These are phyloP conservation scores for Aspergillus bombycis DNA, from an alignment of 2,329 filamentous ascomycete genomes.

Conservation along the genomic window DNA sequence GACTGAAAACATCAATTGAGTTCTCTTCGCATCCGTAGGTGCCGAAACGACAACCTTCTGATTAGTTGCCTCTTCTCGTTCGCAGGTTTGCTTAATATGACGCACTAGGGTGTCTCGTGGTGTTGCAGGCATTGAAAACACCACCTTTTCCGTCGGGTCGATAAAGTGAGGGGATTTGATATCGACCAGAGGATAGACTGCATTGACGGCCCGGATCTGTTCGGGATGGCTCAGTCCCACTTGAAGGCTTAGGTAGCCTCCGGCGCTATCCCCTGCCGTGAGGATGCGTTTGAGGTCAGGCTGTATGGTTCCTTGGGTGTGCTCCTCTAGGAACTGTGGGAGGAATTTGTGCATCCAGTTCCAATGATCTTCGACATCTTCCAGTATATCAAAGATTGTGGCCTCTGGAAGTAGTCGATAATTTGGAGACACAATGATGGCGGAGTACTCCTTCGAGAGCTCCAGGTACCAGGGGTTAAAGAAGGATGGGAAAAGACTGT, in stretches of 20 bases:
- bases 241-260: not conserved
- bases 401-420: not conserved
- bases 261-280: not conserved
- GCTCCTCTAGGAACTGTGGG: not conserved
- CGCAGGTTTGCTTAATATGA: not conserved
- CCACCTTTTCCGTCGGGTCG: not conserved
- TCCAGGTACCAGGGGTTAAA: not conserved
- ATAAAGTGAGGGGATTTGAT: not conserved
- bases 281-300: not conserved
- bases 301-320: not conserved
- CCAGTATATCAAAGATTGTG: not conserved
- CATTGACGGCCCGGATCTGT: not conserved
- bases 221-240: not conserved
- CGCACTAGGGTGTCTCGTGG: not conserved
- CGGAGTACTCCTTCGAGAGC: not conserved
- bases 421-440: not conserved
- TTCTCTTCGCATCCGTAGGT: not conserved
- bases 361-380: not conserved
- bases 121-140: not conserved
- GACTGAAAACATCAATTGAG: not conserved
- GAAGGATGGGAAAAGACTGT: not conserved
- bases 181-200: not conserved
- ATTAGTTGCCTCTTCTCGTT: not conserved
- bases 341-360: not conserved
- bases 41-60: not conserved